phyloP scores from a whole-genome alignment of 2,329 filamentous ascomycete genomes.

The Keithomyces neogunnii region DNA sequence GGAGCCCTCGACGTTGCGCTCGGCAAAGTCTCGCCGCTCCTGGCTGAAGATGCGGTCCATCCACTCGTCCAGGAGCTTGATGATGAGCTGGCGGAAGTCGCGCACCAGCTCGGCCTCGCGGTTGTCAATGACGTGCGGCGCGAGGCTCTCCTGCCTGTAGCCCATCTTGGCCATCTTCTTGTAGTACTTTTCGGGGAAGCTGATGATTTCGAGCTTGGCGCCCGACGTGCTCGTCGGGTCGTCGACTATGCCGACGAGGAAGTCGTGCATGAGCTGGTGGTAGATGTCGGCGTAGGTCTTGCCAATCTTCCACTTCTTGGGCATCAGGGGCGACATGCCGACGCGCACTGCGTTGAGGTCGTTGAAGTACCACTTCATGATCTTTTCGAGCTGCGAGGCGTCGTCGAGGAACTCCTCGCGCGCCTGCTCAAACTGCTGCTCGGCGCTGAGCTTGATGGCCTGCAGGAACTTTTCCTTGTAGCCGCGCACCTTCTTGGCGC shows the following conservation, averaged over 20 bases:
- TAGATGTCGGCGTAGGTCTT: slow-evolving; percentile 86
- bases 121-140: slow-evolving; percentile 82
- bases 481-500: slow-evolving; percentile 82
- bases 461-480: slow-evolving; percentile 95
- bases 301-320: slow-evolving; percentile 94
- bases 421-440: slow-evolving; percentile 64
- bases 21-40: slow-evolving; percentile 73
- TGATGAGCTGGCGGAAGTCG: slow-evolving; percentile 91
- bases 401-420: slow-evolving; percentile 74
- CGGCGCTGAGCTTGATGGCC: slow-evolving; percentile 65
- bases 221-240: slow-evolving; percentile 77
- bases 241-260: slow-evolving; percentile 73
- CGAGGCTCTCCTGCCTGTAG: slow-evolving; percentile 65
- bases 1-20: slow-evolving; percentile 62
- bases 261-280: slow-evolving; percentile 92
- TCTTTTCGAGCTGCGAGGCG: slow-evolving; percentile 75
- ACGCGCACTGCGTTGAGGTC: slow-evolving; percentile 91
- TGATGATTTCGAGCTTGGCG: slow-evolving; percentile 83
- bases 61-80: slow-evolving; percentile 94
- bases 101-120: slow-evolving; percentile 83
- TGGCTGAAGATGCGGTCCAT: slow-evolving; percentile 84
- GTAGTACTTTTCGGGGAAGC: slow-evolving; percentile 95
- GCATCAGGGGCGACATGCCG: slow-evolving; percentile 86
- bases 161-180: slow-evolving; percentile 90
- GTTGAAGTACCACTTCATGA: slow-evolving; percentile 94